Evolutionary conservation across 345 rosid species (phyloP).

Genomic region (Mallotus nudiflorus): DNA sequence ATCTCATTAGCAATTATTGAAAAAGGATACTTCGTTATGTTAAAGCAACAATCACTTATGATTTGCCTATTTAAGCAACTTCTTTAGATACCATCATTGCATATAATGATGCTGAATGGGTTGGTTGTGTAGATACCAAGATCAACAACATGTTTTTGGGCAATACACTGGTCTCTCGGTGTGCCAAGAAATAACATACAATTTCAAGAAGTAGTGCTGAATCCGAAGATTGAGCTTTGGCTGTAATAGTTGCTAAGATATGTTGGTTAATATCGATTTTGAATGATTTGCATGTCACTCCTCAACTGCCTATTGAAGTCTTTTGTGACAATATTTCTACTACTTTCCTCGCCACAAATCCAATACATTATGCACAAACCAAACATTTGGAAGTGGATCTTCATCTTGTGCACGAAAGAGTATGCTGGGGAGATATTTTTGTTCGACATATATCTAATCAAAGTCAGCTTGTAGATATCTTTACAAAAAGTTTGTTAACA

Average conservation of each 20-base stretch:
- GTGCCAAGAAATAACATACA: neutral
- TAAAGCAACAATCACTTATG: too few relatives aligned
- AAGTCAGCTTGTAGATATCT: neutral
- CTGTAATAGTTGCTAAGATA: neutral
- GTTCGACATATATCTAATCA: neutral
- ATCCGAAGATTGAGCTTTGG: neutral
- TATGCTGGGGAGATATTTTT: neutral
- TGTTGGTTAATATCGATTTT: neutral
- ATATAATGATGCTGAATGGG: neutral
- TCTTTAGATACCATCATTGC: too few relatives aligned
- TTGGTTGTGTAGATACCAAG: neutral
- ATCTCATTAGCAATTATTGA: too few relatives aligned
- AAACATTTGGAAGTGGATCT: constrained; percentile 1
- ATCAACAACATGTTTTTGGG: neutral
- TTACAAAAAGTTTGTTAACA: neutral
- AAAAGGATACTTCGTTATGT: too few relatives aligned
- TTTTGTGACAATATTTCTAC: neutral
- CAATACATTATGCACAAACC: neutral
- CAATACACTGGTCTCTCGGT: neutral
- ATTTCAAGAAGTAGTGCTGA: neutral
- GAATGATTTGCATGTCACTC: neutral
- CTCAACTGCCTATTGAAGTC: neutral
- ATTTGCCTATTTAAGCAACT: too few relatives aligned
- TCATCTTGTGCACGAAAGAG: neutral
- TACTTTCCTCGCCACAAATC: neutral